Evolutionary conservation across 768 basidiomycete genomes (phyloP).

Genomic region (Mycena epipterygia): DNA sequence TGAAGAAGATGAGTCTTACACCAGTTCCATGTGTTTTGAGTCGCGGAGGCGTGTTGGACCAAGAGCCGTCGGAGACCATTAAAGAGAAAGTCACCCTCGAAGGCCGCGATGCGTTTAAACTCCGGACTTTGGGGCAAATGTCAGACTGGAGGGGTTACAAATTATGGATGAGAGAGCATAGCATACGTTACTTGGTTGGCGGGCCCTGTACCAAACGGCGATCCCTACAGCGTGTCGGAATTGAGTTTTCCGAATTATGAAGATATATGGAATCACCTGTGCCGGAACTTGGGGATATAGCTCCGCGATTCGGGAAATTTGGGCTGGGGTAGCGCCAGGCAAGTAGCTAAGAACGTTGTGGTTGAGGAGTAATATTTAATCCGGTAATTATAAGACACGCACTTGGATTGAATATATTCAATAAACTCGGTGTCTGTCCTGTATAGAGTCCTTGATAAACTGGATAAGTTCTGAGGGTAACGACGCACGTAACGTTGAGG

Average conservation of each 20-base stretch:
- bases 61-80: slow-evolving; percentile 52
- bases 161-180: not conserved
- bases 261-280: not conserved
- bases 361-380: not conserved
- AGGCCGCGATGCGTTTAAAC: slow-evolving; percentile 55
- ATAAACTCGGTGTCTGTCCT: slow-evolving; percentile 17
- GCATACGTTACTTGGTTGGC: slow-evolving; percentile 21
- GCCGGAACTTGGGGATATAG: slow-evolving; percentile 12
- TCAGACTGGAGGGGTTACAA: not conserved
- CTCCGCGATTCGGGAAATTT: not conserved
- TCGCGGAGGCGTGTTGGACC: slow-evolving; percentile 45
- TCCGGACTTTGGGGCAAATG: slow-evolving; percentile 51
- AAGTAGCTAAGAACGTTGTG: not conserved
- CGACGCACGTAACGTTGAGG: slow-evolving; percentile 19
- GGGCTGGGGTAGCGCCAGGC: not conserved
- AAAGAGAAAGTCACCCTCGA: slow-evolving; percentile 53
- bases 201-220: slow-evolving; percentile 28
- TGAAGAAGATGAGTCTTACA: too few relatives aligned
- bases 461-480: too few relatives aligned
- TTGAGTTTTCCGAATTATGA: not conserved
- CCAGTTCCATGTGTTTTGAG: slow-evolving; percentile 50
- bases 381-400: not conserved
- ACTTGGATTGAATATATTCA: slow-evolving; percentile 25
- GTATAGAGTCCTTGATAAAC: not conserved
- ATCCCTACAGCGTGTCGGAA: slow-evolving; percentile 13